These are phyloP conservation scores for Mikania micrantha DNA, from an alignment of 129 eudicot species.

Conservation along the genomic window DNA sequence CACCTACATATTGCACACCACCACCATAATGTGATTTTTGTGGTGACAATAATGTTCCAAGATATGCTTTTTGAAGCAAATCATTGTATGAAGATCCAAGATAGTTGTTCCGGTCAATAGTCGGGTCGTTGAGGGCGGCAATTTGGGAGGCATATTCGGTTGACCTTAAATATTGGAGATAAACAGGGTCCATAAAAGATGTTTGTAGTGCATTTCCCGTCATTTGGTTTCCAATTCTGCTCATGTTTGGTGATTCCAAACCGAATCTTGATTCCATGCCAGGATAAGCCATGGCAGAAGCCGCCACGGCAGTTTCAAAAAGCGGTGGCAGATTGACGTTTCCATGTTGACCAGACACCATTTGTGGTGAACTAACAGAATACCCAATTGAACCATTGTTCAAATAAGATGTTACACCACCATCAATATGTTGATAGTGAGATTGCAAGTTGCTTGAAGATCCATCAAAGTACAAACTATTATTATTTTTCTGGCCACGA, in stretches of 20 bases:
- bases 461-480: constrained; percentile 49
- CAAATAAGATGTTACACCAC: background rate
- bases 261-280: constrained; percentile 73
- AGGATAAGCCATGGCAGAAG: constrained; percentile 76
- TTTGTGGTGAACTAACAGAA: constrained; percentile 48
- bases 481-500: constrained; percentile 29
- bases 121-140: constrained; percentile 59
- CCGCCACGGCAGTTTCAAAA: constrained; percentile 82
- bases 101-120: constrained; percentile 43
- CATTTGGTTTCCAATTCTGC: constrained; percentile 60
- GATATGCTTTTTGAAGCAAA: constrained; percentile 1
- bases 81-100: constrained; percentile 54
- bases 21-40: background rate
- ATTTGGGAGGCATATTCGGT: constrained; percentile 69
- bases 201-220: constrained; percentile 44
- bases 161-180: constrained; percentile 66
- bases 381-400: constrained; percentile 55
- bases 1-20: constrained; percentile 36
- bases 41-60: no score
- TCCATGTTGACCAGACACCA: constrained; percentile 63
- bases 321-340: constrained; percentile 70
- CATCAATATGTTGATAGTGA: background rate
- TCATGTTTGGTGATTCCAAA: constrained; percentile 47
- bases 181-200: constrained; percentile 66
- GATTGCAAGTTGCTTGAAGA: constrained; percentile 38